Percentiles rank a stretch among this genome's conserved stretches.
These are phyloP conservation scores for Diplodia seriata DNA, from an alignment of 2,329 filamentous ascomycete species.

Conservation along the genomic window DNA sequence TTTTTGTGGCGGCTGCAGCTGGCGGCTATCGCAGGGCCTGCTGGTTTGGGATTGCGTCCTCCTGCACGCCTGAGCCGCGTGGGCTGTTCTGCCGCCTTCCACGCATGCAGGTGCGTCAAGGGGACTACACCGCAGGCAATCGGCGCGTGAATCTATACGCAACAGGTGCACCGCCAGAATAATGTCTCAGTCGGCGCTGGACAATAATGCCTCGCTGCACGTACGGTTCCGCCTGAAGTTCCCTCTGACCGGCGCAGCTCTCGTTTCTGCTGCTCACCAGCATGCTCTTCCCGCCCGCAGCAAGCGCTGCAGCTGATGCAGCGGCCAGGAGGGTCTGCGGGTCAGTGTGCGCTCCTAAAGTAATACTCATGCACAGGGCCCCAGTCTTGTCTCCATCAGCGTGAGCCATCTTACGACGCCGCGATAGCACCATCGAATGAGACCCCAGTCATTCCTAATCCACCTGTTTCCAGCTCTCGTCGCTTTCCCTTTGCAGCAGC, in stretches of 20 bases:
- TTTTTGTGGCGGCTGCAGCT: not conserved
- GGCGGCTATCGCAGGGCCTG: not conserved
- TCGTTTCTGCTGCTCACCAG: not conserved
- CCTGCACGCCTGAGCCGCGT: not conserved
- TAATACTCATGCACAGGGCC: not conserved
- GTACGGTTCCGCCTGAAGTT: not conserved
- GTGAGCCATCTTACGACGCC: slow-evolving; percentile 8
- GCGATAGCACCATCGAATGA: slow-evolving; percentile 3
- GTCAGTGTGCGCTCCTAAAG: not conserved
- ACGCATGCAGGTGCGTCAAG: not conserved
- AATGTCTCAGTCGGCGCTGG: not conserved
- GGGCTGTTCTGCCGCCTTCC: not conserved
- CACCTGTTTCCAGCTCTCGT: not conserved
- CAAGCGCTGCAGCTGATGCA: not conserved
- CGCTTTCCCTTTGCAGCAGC: not conserved
- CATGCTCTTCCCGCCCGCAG: no score
- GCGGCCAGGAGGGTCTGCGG: slow-evolving; percentile 1
- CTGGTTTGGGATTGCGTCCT: not conserved
- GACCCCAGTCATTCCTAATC: slow-evolving; percentile 6
- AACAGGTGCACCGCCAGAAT: not conserved
- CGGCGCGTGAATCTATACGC: not conserved
- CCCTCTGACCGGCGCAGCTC: not conserved
- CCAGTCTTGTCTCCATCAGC: slow-evolving; percentile 12
- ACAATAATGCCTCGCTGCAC: slow-evolving; percentile 3
- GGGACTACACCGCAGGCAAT: not conserved